phyloP scores from a whole-genome alignment of 2,329 filamentous ascomycete genomes.

The Fusarium albidum region DNA sequence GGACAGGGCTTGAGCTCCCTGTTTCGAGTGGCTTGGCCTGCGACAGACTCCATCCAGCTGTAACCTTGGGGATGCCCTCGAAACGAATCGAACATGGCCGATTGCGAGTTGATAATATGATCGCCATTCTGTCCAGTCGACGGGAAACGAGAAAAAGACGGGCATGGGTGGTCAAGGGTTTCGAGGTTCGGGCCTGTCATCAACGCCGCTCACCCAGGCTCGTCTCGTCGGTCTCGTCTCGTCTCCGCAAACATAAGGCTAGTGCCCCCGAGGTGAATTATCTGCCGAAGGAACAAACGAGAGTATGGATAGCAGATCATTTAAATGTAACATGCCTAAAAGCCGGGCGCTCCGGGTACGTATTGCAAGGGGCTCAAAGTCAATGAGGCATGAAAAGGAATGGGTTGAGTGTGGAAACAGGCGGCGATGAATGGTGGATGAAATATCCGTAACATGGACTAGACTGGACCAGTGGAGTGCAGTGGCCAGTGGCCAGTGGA shows the following conservation, averaged over 20 bases:
- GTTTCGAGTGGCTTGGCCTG: conserved; percentile 28
- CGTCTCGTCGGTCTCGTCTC: neutral
- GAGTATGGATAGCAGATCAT: conserved; percentile 4
- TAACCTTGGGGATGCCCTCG: conserved; percentile 1
- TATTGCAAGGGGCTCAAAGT: neutral
- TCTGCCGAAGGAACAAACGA: conserved; percentile 2
- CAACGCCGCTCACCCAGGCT: neutral
- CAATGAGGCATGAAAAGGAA: conserved; percentile 12
- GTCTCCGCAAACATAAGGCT: conserved; percentile 1
- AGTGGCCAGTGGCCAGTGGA: no score
- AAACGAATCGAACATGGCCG: neutral
- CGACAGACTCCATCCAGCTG: conserved; percentile 2
- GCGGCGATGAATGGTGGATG: neutral
- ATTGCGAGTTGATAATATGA: conserved; percentile 6
- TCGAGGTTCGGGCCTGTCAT: neutral
- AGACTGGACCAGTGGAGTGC: no score
- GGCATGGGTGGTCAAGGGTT: conserved; percentile 1
- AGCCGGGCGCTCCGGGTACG: conserved; percentile 8
- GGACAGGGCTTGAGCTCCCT: conserved; percentile 22
- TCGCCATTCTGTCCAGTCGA: neutral
- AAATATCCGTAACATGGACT: no score
- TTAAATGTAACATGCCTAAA: conserved; percentile 3
- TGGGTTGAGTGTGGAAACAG: conserved; percentile 7
- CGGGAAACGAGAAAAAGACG: neutral
- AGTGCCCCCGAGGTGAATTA: neutral